A percentile compares a stretch with the other conserved stretches of the same genome.
phyloP scores from a whole-genome alignment of 2,329 filamentous ascomycete genomes.

The Amphichorda felina region DNA sequence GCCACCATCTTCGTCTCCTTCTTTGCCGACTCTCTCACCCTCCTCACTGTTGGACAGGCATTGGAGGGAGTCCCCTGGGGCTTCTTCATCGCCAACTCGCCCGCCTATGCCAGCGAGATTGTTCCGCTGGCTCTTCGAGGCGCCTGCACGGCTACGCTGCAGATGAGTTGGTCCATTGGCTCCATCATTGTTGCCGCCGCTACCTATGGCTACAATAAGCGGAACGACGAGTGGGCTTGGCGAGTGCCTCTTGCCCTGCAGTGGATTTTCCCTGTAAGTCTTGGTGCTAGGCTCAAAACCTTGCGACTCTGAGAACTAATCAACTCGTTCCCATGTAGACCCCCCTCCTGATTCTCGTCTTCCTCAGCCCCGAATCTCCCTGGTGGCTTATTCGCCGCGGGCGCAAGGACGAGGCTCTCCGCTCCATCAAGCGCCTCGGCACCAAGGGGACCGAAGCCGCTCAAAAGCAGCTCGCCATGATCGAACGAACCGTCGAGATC shows the following conservation, averaged over 20 bases:
- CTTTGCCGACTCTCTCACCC: slow-evolving; percentile 29
- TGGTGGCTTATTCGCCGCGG: slow-evolving; percentile 44
- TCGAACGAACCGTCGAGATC: slow-evolving; percentile 41
- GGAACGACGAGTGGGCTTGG: slow-evolving; percentile 1
- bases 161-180: slow-evolving; percentile 55
- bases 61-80: slow-evolving; percentile 41
- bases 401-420: slow-evolving; percentile 25
- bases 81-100: slow-evolving; percentile 35
- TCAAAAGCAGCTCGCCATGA: slow-evolving; percentile 38
- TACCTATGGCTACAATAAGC: slow-evolving; percentile 37
- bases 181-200: slow-evolving; percentile 45
- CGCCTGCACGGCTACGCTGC: slow-evolving; percentile 44
- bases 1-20: slow-evolving; percentile 36
- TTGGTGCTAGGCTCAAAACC: too few species aligned
- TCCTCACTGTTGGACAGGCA: slow-evolving; percentile 38
- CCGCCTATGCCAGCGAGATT: slow-evolving; percentile 41
- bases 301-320: too few species aligned
- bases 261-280: slow-evolving; percentile 48
- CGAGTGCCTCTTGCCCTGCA: slow-evolving; percentile 41
- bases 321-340: too few species aligned
- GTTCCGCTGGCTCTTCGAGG: slow-evolving; percentile 44
- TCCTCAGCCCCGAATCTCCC: slow-evolving; percentile 35
- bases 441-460: slow-evolving; percentile 12
- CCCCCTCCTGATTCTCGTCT: slow-evolving; percentile 17
- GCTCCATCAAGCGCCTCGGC: slow-evolving; percentile 32